Conservation (phyloP, 495 filamentous ascomycete species). For the Penicillium steckii region DNA sequence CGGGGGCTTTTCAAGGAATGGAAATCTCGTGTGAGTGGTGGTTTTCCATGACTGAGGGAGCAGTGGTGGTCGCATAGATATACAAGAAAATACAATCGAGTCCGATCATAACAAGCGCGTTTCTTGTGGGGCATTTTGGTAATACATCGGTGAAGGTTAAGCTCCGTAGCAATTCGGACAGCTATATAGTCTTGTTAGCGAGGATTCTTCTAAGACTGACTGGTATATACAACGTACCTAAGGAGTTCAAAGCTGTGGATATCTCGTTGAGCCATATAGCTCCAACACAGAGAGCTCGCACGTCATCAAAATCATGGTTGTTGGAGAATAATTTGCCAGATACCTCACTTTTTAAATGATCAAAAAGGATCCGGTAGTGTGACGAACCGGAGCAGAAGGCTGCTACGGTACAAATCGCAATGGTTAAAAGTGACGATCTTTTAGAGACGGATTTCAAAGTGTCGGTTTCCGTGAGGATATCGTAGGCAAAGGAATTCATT, state of each 20-base stretch:
- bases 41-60: conserved; percentile 7
- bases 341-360: conserved; percentile 1
- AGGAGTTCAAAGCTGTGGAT: conserved; percentile 3
- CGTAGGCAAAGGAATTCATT: background rate
- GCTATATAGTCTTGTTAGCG: background rate
- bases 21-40: conserved; percentile 13
- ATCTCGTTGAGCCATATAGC: conserved; percentile 13
- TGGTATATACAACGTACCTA: background rate
- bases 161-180: conserved; percentile 13
- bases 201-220: no score
- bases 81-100: conserved; percentile 9
- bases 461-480: background rate
- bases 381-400: conserved; percentile 4
- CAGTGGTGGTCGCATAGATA: conserved; percentile 12
- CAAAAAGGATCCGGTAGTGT: background rate
- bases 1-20: background rate
- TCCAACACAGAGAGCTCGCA: conserved; percentile 12
- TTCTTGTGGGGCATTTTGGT: conserved; percentile 12
- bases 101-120: conserved; percentile 5
- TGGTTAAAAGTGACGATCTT: conserved; percentile 2
- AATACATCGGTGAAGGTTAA: conserved; percentile 14
- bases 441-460: background rate
- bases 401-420: conserved; percentile 8
- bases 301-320: conserved; percentile 7
- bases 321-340: conserved; percentile 2